These are phyloP conservation scores for Annona cherimola DNA, from an alignment of 164 flowering plant genomes.

Conservation along the genomic window DNA sequence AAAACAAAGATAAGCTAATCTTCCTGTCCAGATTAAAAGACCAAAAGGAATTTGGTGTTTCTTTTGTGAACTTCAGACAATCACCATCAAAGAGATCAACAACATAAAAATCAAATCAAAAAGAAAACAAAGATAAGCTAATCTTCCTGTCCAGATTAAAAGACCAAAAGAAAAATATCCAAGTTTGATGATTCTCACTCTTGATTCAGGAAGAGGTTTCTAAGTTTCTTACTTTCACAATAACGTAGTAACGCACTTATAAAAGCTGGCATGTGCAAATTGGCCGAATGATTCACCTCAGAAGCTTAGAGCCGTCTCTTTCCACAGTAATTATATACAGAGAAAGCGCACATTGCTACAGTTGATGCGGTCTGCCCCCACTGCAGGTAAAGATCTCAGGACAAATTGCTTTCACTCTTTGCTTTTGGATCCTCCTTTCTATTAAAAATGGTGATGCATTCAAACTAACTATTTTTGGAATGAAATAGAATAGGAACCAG, in stretches of 20 bases:
- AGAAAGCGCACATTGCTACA: background rate
- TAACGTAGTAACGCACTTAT: background rate
- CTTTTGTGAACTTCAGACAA: too few relatives aligned
- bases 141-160: too few relatives aligned
- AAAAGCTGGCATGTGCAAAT: background rate
- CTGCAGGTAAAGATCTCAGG: background rate
- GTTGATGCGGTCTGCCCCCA: background rate
- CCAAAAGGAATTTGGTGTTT: too few relatives aligned
- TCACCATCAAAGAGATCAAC: too few relatives aligned
- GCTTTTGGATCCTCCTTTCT: background rate
- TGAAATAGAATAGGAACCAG: constrained; percentile 85
- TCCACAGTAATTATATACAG: background rate
- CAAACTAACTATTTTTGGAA: constrained; percentile 42
- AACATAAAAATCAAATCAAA: too few relatives aligned
- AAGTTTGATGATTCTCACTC: too few relatives aligned
- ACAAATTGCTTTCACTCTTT: background rate
- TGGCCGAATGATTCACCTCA: too few relatives aligned
- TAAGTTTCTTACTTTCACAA: background rate
- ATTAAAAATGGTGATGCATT: background rate
- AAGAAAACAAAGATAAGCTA: too few relatives aligned
- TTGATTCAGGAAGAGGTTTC: too few relatives aligned
- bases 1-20: too few relatives aligned
- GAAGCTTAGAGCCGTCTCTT: background rate
- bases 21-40: too few relatives aligned
- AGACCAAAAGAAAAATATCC: too few relatives aligned